A percentile compares a stretch with the other conserved stretches of the same genome.
phyloP scores from a whole-genome alignment of 148 eudicot species.

The Rhododendron molle region DNA sequence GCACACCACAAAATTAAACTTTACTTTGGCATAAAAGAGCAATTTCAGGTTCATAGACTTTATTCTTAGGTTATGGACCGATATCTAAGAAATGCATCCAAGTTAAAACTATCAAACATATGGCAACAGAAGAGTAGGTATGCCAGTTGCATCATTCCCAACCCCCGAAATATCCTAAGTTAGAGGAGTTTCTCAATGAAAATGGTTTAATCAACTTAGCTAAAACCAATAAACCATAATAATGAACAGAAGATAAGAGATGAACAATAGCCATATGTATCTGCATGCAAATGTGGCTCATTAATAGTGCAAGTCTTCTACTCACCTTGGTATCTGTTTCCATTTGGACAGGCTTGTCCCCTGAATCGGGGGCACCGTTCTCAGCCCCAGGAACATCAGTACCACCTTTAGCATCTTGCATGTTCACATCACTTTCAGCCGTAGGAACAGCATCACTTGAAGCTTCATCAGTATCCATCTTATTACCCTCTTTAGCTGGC shows the following conservation, averaged over 20 bases:
- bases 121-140: background rate
- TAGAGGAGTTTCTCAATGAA: background rate
- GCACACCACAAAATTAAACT: background rate
- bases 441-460: conserved; percentile 33
- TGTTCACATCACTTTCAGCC: conserved; percentile 59
- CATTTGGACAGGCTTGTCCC: conserved; percentile 69
- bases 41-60: background rate
- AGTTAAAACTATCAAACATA: background rate
- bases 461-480: conserved; percentile 75
- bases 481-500: conserved; percentile 38
- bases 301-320: background rate
- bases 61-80: background rate
- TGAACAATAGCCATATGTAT: background rate
- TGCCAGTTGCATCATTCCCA: background rate
- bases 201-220: background rate
- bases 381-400: conserved; percentile 44
- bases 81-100: background rate
- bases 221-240: background rate
- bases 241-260: background rate
- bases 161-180: background rate
- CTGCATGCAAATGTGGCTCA: too few species aligned
- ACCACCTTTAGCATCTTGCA: conserved; percentile 72
- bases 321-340: conserved; percentile 83
- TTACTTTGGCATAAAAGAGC: background rate
- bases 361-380: conserved; percentile 72